Evolutionary conservation across 2,329 filamentous ascomycete species (phyloP), one percentile per base, ranked within the genome.

Genomic region (Trichoderma gracile): DNA sequence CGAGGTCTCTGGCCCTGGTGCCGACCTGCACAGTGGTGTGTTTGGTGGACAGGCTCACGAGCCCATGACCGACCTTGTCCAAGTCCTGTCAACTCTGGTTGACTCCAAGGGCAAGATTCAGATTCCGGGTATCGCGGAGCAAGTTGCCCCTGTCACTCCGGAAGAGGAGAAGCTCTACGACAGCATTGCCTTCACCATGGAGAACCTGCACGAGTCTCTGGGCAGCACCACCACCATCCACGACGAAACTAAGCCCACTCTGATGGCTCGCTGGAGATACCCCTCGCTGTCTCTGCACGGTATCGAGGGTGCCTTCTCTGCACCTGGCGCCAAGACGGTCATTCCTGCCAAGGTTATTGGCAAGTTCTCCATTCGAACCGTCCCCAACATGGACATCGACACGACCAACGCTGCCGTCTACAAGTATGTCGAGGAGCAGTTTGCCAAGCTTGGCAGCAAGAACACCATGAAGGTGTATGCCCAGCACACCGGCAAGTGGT

Each of bases 311-410:
- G 95, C 93, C 58, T 99, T 96, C 82, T 94, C 91, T 50, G 89
- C 91, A 2, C 90, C 93, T 6, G 95, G 95, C 53, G 95, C 93
- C 64, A 99, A 99, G 86, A 99, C 95, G 1, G 95, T 99, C 73
- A 99, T 99, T 72, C 95, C 95, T 3, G 94, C 95, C 73, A 97
- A 97, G 83, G 95, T 99, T 65, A 91, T 89, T 73, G 95, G 95
- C 79, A 99, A 99, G 82, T 99, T 99, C 83, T 96, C 92, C 57
- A 97, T 99, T 80, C 89, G 95, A 71, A 98, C 93, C 42, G 95
- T 99, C 23, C 95, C 95, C 60, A 87, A 99, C 81, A 99, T 99
- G 95, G 91, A 97, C 76, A 92, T 92, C 71, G 88, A 92, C 64
- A 87, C 89, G 74, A 96, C 97, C 73, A 96, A 96, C 80, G 85